Evolutionary conservation across 805 yeast genomes (phyloP), one percentile per base, ranked within the genome.

Genomic region (Nakazawaea wickerhamii): DNA sequence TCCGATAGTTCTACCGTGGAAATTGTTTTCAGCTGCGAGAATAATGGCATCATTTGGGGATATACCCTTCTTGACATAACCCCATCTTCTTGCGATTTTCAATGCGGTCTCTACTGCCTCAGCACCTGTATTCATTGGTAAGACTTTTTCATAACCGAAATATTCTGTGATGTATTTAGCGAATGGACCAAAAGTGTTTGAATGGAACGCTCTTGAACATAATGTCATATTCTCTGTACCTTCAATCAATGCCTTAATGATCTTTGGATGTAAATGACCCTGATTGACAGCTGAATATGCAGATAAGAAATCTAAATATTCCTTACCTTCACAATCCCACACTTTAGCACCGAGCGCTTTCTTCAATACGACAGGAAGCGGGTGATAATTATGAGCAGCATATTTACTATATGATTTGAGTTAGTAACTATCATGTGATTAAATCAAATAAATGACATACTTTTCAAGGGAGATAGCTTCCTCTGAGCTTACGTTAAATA

Each of bases 111-210:
- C 98, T 32, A 91, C 98, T 8, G 98, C 98, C 68, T 91, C 98
- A 30, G 97, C 97, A 60, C 98, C 98, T 11, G 98, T 91, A 71
- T 91, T 91, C 97, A 90, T 91, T 51, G 98, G 98, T 60, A 91
- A 70, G 9, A 91, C 91, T 84, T 79, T 81, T 57, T 91, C 98
- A 65, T 87, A 91, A 59, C 81, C 75, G 69, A 91, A 91, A 60
- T 68, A 90, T 60, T 89, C 93, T 41, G 96, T 88, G 47, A 88
- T 71, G 58, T 76, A 91, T 62, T 89, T 86, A 51, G 96, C 93
- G 59, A 79, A 91, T 26, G 73, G 72, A 34, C 96, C 95, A 59
- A 89, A 89, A 9, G 81, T 81, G 60, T 90, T 95, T 42, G 85
- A 84, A 19, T 95, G 85, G 61, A 91, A 91, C 4, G 97, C 97